Base-by-base conservation (phyloP, 1,139 yeast genomes). In the Taphrina deformans region DNA sequence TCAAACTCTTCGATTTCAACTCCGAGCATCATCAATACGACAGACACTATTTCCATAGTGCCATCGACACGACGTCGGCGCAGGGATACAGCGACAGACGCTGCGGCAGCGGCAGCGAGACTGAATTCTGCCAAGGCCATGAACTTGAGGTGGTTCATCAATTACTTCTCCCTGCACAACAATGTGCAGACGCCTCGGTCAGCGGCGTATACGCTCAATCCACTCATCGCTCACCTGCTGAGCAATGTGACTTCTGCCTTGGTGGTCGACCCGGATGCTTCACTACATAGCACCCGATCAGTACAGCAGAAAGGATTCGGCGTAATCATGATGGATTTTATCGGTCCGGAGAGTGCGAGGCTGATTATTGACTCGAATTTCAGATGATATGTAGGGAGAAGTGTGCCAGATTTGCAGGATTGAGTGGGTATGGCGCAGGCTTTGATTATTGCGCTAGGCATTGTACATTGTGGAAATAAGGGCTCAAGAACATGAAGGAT, bases 111-210 rank as follows among this genome's bases (percentile, higher is more conserved):
- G 5, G 27, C 18, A 31, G 27, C 14, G n/a, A 14, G 33, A 7
- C 6, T 14, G 35, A 5, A 5, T 16, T 12, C 14, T 7, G 55
- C 55, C 7, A n/a, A 31, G 26, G 27, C 7, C 5, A 35, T 40
- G 35, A 21, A n/a, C 2, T 5, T 53, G 48, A 23, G 26, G 38
- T 38, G 45, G 50, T 50, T 38, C 56, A 50, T 59, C 51, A 59
- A 59, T 18, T 45, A 59, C 56, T 59, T 59, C 16, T 50, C 56
- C 18, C 63, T 59, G 14, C 63, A 59, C 56, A 59, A 59, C 56
- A 59, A 59, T 23, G 31, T 40, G 40, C 50, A 59, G 63, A 31
- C 63, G 12, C 63, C 63, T 4, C 48, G 38, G n/a, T 33, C 45
- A 31, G 63, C 63, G 12, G 50, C 63, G 9, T 38, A 29, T 16